Evolutionary conservation across 129 eudicot genomes (phyloP), one percentile per base, ranked within the genome.

Genomic region (Oenanthe sinensis): DNA sequence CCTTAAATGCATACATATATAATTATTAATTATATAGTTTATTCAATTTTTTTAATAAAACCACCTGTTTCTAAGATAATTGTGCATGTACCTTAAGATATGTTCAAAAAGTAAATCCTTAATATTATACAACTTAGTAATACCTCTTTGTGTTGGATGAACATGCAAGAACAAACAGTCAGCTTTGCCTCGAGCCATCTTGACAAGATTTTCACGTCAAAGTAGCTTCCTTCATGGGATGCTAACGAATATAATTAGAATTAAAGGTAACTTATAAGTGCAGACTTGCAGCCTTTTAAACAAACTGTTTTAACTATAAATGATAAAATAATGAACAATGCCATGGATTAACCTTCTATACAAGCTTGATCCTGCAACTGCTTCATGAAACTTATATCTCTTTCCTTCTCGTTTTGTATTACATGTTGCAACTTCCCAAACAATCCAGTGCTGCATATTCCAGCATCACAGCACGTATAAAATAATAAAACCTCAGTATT

Each of bases 181-280:
- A 91, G 85, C 87, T 88, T 94, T 49, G 87, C 97, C 78, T 94
- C 97, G 82, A 89, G 81, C 75, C 83, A 83, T 84, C 85, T 94
- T 13, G 98, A 79, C 83, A 87, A 46, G 75, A 94, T 89, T 82
- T 81, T 88, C 82, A 94, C 93, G 14, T 82, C 86, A 77, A 91
- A 78, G 91, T 76, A 83, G 71, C 75, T 71, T 58, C 63, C 84
- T 81, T 82, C 97, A 87, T 83, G 93, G 82, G 85, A 79, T 45
- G 36, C 6, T 15, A 28, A 67, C 40, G n/a, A 40, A 74, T 48
- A 14, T 48, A 46, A 28, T 45, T 46, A 67, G 47, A 43, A 42
- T 28, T 68, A 20, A 42, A 42, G 54, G 37, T 45, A 76, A 47
- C 15, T 50, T 42, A n/a, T 24, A 39, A 26, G 58, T 19, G 30